Base-by-base conservation (phyloP, 768 basidiomycete genomes). In the Jaapia argillacea region DNA sequence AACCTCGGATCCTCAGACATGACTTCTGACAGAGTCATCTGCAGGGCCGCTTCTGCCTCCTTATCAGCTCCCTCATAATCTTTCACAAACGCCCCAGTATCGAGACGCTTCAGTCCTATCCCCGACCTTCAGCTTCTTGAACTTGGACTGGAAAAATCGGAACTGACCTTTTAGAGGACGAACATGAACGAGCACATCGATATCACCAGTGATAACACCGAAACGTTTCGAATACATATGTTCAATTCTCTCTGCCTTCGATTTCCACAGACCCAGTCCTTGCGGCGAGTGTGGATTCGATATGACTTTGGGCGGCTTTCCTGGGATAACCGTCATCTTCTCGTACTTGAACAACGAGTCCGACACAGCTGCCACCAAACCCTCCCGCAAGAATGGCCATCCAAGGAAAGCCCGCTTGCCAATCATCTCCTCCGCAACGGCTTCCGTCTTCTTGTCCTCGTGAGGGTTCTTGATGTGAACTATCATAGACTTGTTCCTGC, bases 321-420 rank as follows among this genome's bases (percentile, higher is more conserved):
- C 72, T 1, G 71, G 72, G 21, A 77, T 60, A 14, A 85, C 58
- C 4, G 58, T 54, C 52, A 78, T 58, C 63, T 78, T 77, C 64
- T 93, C 89, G 56, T 93, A 93, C 58, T 76, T 83, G 76, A 91
- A 88, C 48, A 85, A 58, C 26, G 79, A 72, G 58, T 98, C 94
- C 14, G 90, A 93, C 5, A 97, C 72, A 14, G 82, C 84, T 2
- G 81, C 79, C 1, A 97, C 90, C 51, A 79, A 63, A 2, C 89
- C 94, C 63, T 99, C 96, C 52, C 86, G 85, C 33, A 99, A 64
- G 71, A 93, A 98, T 0, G 96, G 96, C 93, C 94, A 99, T 21
- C 82, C 80, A 44, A 81, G 67, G 57, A 85, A 97, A 1, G 75
- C 77, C 33, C 85, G 74, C 56, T 81, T 66, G 13, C 86, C 90